Percentiles rank a stretch among this genome's conserved stretches.
Conservation (phyloP, 257 asterid genomes). For the Sherardia arvensis region DNA sequence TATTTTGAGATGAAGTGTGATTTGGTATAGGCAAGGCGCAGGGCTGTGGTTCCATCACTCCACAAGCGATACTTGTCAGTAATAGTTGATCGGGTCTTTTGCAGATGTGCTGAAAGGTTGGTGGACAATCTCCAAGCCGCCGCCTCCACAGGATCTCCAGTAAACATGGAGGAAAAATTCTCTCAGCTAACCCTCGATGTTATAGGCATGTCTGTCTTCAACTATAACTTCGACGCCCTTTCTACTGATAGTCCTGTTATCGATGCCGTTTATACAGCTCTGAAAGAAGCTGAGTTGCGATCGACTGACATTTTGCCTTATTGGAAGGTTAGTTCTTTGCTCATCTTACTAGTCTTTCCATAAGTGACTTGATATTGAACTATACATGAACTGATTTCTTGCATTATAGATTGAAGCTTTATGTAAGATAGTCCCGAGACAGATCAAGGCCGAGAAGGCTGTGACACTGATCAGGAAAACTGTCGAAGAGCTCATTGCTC, state of each 20-base stretch:
- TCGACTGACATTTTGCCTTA: constrained; percentile 87
- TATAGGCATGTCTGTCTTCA: constrained; percentile 82
- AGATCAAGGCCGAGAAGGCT: constrained; percentile 82
- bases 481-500: constrained; percentile 75
- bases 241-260: constrained; percentile 79
- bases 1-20: constrained; percentile 19
- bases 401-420: constrained; percentile 55
- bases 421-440: constrained; percentile 78
- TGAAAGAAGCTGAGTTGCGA: constrained; percentile 90
- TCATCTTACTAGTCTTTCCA: constrained; percentile 3
- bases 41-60: constrained; percentile 99
- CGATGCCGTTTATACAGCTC: constrained; percentile 88
- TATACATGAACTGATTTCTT: constrained; percentile 1
- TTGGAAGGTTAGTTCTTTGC: constrained; percentile 66
- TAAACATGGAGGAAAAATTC: constrained; percentile 86
- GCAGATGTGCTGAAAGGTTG: constrained; percentile 85
- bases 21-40: constrained; percentile 78
- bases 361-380: constrained; percentile 6
- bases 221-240: constrained; percentile 82
- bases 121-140: constrained; percentile 63
- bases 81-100: constrained; percentile 90
- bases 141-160: constrained; percentile 49
- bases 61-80: constrained; percentile 97
- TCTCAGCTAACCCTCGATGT: constrained; percentile 96
- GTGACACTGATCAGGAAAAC: constrained; percentile 65